A percentile compares a stretch with the other conserved stretches of the same genome.
phyloP scores from a whole-genome alignment of 140 eudicot genomes.

The Flaveria floridana region DNA sequence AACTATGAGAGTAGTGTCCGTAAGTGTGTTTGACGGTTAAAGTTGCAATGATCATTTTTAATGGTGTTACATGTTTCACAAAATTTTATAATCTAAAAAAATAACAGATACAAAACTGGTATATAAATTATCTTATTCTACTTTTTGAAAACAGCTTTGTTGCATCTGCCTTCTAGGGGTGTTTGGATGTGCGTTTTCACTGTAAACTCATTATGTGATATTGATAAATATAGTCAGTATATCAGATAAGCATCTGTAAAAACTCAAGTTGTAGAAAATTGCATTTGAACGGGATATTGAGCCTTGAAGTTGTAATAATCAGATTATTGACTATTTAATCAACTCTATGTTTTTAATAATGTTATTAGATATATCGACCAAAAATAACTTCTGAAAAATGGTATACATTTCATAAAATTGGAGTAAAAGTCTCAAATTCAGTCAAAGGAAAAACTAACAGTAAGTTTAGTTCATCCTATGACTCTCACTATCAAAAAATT shows the following conservation, averaged over 20 bases:
- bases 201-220: not conserved
- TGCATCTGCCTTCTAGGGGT: not conserved
- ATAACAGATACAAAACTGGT: not conserved
- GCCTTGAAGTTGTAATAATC: not conserved
- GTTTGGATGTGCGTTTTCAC: not conserved
- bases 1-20: not conserved
- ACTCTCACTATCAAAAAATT: not conserved
- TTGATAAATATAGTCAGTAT: no score
- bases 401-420: not conserved
- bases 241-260: no score
- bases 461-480: not conserved
- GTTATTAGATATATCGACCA: not conserved
- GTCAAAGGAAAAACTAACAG: not conserved
- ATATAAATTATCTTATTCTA: not conserved
- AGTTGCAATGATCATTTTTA: no score
- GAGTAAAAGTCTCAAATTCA: not conserved
- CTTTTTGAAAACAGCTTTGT: not conserved
- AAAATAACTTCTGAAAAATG: not conserved
- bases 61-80: not conserved
- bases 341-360: not conserved
- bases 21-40: not conserved
- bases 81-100: not conserved
- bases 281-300: not conserved
- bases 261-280: not conserved
- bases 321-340: not conserved